A percentile compares a stretch with the other conserved stretches of the same genome.
Evolutionary conservation across 495 filamentous ascomycete genomes (phyloP).

Genomic region (Aspergillus kassunensis): DNA sequence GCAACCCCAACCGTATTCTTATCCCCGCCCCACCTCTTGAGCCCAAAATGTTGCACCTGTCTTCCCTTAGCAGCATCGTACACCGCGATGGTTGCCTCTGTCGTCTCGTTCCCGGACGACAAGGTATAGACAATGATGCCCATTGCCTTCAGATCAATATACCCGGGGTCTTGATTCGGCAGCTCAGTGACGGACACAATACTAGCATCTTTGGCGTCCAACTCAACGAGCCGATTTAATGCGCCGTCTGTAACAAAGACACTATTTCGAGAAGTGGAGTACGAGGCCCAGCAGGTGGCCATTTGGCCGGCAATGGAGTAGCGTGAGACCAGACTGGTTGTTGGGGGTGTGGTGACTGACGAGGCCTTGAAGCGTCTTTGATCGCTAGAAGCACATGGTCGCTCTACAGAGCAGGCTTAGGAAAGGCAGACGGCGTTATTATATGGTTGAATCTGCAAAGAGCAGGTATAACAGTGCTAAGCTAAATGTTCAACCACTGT

Average conservation of each 20-base stretch:
- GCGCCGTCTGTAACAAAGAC: not conserved
- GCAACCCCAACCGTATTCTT: not conserved
- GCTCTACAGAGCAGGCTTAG: too few species aligned
- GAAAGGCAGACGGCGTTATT: too few species aligned
- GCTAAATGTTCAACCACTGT: too few species aligned
- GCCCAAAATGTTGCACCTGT: not conserved
- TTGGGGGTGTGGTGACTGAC: too few species aligned
- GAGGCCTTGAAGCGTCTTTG: too few species aligned
- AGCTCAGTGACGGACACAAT: not conserved
- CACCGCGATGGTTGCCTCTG: not conserved
- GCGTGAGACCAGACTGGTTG: too few species aligned
- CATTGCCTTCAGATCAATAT: not conserved
- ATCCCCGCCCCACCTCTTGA: not conserved
- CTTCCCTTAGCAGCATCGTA: not conserved
- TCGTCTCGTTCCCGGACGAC: not conserved
- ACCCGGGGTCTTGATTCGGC: not conserved
- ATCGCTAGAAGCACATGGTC: too few species aligned
- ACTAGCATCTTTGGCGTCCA: not conserved
- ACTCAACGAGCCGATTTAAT: not conserved
- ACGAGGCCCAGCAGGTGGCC: not conserved
- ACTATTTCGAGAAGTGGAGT: not conserved
- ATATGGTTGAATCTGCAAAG: too few species aligned
- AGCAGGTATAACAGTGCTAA: too few species aligned
- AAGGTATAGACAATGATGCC: not conserved
- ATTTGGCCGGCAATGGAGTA: not conserved